phyloP scores from a whole-genome alignment of 164 flowering plant species.

The Cinnamomum micranthum region DNA sequence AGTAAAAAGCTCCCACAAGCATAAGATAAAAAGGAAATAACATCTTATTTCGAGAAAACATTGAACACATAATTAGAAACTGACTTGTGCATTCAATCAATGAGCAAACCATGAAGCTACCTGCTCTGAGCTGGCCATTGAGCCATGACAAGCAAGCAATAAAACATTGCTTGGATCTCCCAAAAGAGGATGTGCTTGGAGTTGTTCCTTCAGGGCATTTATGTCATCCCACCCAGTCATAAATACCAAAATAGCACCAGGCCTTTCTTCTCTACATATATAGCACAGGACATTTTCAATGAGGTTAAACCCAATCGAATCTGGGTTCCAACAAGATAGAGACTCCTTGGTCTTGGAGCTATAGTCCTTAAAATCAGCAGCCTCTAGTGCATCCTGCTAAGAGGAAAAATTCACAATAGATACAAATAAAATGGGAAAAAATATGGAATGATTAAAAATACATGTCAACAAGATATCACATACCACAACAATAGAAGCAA shows the following conservation, averaged over 20 bases:
- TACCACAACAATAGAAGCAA: constrained; percentile 91
- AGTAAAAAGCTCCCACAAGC: background rate
- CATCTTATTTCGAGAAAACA: background rate
- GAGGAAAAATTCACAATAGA: background rate
- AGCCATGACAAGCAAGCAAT: constrained; percentile 92
- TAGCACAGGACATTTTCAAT: constrained; percentile 69
- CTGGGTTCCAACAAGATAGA: constrained; percentile 92
- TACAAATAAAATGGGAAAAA: constrained; percentile 1
- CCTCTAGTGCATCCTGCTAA: constrained; percentile 67
- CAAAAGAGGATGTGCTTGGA: constrained; percentile 60
- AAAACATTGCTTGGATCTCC: constrained; percentile 79
- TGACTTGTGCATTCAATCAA: background rate
- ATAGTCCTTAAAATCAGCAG: constrained; percentile 61
- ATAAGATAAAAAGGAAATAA: background rate
- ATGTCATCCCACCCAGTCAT: constrained; percentile 99
- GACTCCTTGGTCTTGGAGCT: constrained; percentile 63
- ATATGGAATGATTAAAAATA: background rate
- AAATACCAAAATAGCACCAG: constrained; percentile 92
- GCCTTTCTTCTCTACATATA: constrained; percentile 71
- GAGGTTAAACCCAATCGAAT: constrained; percentile 84
- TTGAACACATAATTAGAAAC: background rate
- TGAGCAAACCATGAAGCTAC: constrained; percentile 28
- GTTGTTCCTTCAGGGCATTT: constrained; percentile 80
- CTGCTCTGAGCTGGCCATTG: constrained; percentile 98
- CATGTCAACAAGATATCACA: constrained; percentile 3